Evolutionary conservation across 2,329 filamentous ascomycete species (phyloP).

Genomic region (Furcasterigmium furcatum): DNA sequence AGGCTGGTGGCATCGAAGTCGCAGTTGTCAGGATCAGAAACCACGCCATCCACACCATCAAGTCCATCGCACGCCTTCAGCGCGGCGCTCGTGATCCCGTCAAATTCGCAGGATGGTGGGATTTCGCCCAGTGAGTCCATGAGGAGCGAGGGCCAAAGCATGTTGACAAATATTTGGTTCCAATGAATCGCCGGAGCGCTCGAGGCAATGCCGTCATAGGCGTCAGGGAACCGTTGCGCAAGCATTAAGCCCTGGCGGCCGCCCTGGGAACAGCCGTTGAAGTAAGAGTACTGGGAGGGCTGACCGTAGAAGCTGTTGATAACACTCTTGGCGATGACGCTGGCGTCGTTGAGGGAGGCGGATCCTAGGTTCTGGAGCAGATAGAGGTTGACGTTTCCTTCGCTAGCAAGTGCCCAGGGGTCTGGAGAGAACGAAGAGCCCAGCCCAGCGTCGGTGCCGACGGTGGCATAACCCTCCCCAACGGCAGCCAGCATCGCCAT

Average conservation of each 20-base stretch:
- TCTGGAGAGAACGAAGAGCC: background rate
- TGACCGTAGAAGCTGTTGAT: slow-evolving; percentile 34
- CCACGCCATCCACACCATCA: slow-evolving; percentile 19
- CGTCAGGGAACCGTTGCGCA: slow-evolving; percentile 42
- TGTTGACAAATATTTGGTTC: slow-evolving; percentile 9
- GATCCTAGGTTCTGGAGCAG: slow-evolving; percentile 7
- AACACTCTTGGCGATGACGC: slow-evolving; percentile 32
- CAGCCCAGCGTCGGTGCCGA: slow-evolving; percentile 13
- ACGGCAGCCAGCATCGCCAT: slow-evolving; percentile 11
- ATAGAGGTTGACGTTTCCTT: slow-evolving; percentile 9
- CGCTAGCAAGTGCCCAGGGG: slow-evolving; percentile 14
- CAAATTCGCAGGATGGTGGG: slow-evolving; percentile 28
- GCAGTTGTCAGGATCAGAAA: slow-evolving; percentile 13
- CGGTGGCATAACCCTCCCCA: slow-evolving; percentile 11
- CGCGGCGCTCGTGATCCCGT: slow-evolving; percentile 25
- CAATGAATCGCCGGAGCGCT: slow-evolving; percentile 16
- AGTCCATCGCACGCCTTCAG: slow-evolving; percentile 24
- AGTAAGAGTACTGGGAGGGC: slow-evolving; percentile 37
- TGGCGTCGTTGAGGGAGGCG: slow-evolving; percentile 9
- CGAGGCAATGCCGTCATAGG: slow-evolving; percentile 41
- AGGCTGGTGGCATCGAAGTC: slow-evolving; percentile 15
- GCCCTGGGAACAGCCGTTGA: slow-evolving; percentile 47
- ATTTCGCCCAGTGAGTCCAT: slow-evolving; percentile 15
- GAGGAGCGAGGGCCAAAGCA: background rate
- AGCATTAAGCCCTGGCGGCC: slow-evolving; percentile 47